Evolutionary conservation across 2,329 filamentous ascomycete genomes (phyloP), one percentile per base, ranked within the genome.

Genomic region (Fonsecaea pedrosoi): DNA sequence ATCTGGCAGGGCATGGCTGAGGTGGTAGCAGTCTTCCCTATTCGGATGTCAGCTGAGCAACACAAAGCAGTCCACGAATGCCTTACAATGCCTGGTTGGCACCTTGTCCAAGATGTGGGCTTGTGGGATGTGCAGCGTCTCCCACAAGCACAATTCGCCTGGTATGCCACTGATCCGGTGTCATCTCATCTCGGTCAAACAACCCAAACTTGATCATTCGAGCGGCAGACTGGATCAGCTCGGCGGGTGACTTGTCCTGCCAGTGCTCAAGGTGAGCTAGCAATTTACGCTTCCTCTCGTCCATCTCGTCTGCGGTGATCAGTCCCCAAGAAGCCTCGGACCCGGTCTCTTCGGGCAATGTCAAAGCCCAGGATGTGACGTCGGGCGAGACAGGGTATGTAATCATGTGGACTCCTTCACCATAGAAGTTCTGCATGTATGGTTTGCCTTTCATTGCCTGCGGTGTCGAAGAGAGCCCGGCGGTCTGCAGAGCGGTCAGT

Each of bases 131-230:
- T 3, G 62, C 66, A 5, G 66, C 66, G 55, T 68, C 66, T 12
- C 66, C 66, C 1, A 60, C 59, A 4, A 65, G 45, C 6, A 65
- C 66, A 60, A 25, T 50, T 15, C 62, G 40, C 37, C 25, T 34
- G 1, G 66, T 62, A 37, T 65, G 48, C 66, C 66, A 68, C 15
- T 65, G 66, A 40, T 68, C 58, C 4, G 66, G 58, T 7, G 25
- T 48, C 62, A 68, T 65, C 38, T 68, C 66, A 13, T 65, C 54
- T 4, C 66, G 57, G 34, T 68, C 66, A 45, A 59, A 68, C 7
- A 68, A n/a, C 9, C 66, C 66, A 48, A 68, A 68, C 25, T 68
- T 68, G 62, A 68, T 68, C 32, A 68, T 56, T 13, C 66, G 58
- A 18, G 42, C n/a, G 6, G 66, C 58, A 3, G 30, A 42, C 10